Percentiles rank a stretch among this genome's conserved stretches.
phyloP scores from a whole-genome alignment of 345 rosid genomes.

The Eucalyptus pumila region DNA sequence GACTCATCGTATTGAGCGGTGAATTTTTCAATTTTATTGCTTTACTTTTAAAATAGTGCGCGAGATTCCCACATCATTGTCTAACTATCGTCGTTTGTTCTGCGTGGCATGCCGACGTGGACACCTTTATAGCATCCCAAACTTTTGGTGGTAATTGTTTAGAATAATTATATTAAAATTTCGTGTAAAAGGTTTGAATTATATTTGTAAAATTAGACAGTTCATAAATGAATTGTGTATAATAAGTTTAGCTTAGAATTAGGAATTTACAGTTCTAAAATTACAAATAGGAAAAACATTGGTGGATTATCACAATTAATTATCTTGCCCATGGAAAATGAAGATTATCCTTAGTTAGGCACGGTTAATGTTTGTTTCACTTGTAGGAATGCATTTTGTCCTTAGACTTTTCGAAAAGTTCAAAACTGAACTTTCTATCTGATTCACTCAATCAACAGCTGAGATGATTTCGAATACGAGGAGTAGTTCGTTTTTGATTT shows the following conservation, averaged over 20 bases:
- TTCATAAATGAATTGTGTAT: neutral
- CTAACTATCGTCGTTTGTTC: fast-evolving
- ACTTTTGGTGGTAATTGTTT: neutral
- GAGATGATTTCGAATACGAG: neutral
- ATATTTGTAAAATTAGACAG: neutral
- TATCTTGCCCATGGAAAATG: neutral
- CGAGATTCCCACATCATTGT: fast-evolving
- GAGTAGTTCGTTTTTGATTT: neutral
- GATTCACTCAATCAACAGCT: neutral
- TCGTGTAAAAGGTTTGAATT: fast-evolving
- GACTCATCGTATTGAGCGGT: neutral
- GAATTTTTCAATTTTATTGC: neutral
- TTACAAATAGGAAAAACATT: neutral
- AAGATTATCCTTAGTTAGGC: neutral
- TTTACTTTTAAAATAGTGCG: fast-evolving
- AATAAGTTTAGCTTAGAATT: neutral
- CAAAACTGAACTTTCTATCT: neutral
- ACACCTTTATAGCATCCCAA: neutral
- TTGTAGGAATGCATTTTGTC: neutral
- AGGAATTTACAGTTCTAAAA: neutral
- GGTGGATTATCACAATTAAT: neutral
- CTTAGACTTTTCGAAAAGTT: neutral
- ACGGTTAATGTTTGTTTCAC: neutral
- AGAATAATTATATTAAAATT: neutral
- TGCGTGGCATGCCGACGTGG: fast-evolving